Conservation (phyloP, 225 moss, liverwort and hornwort species). For the Pleurozium schreberi region DNA sequence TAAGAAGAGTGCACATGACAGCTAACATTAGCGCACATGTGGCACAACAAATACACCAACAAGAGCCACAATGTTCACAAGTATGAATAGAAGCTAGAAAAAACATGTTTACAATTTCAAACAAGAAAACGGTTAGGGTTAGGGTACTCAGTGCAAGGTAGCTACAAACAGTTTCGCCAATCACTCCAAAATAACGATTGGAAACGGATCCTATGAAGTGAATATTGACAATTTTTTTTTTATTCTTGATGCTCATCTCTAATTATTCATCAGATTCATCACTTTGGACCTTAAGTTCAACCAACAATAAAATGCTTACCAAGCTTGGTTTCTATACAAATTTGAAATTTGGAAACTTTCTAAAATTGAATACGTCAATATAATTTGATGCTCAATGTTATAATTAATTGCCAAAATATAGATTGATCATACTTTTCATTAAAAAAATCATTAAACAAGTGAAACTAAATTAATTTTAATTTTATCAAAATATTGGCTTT, state of each 20-base stretch:
- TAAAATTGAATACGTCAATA: background rate
- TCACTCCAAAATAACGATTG: background rate
- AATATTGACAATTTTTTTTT: background rate
- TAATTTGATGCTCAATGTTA: background rate
- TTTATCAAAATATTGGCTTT: background rate
- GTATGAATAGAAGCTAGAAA: no score
- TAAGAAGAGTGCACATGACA: no score
- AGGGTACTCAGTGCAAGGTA: no score
- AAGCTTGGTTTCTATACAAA: background rate
- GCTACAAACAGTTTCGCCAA: no score
- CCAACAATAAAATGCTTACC: background rate
- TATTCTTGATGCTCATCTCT: background rate
- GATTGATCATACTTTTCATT: background rate
- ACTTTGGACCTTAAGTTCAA: background rate
- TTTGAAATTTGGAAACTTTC: background rate
- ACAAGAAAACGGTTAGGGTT: no score
- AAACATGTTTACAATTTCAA: no score
- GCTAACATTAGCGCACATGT: no score
- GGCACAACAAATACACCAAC: no score
- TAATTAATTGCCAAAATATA: no score
- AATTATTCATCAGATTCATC: background rate
- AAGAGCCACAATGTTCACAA: no score
- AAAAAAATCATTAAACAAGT: accelerated
- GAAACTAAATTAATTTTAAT: no score
- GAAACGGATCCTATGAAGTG: accelerated